Base-by-base conservation (phyloP, 2,329 filamentous ascomycete species). In the Fusarium robinianum region DNA sequence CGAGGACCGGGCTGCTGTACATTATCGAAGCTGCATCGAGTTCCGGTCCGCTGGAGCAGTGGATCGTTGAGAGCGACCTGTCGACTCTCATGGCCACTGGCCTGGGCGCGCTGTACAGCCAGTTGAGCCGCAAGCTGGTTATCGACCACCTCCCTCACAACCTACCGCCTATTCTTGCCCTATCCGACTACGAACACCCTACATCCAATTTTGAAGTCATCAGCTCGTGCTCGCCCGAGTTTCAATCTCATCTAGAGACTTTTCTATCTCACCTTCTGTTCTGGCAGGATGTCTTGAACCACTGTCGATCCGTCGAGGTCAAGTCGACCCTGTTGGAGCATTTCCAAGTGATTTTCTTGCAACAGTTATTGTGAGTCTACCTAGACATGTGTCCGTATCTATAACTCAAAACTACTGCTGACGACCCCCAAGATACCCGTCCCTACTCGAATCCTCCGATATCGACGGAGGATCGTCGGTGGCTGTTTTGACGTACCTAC, bases 61-160 rank as follows among this genome's bases (percentile, higher is more conserved):
- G 94, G 94, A 88, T 99, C 53, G 90, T 97, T 32, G 91, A 96
- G 64, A 96, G 92, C 66, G 94, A 99, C 65, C 75, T 99, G 38
- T 94, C 94, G 9, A 97, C 94, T 0, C 75, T 97, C 53, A 97
- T 99, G 94, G 94, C 94, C 4, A 97, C 90, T 1, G 94, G 94
- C 1, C 72, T 99, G 1, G 94, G 94, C 11, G 94, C 80, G 76
- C 62, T 85, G 32, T 81, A 84, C 65, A 83, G 78, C 57, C 80
- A 84, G 57, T 70, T 84, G 49, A 84, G 81, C 58, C 83, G 87
- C 50, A 90, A 96, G 72, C 76, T 95, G 48, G 87, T 92, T 39
- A 85, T 96, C 53, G 79, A 90, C 50, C 83, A 91, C 65, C 78
- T 81, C n/a, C 71, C 83, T 8, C 81, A 89, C 43, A 81, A 86